Evolutionary conservation across 2,329 filamentous ascomycete genomes (phyloP), one percentile per base, ranked within the genome.

Genomic region (Trichophyton schoenleinii): DNA sequence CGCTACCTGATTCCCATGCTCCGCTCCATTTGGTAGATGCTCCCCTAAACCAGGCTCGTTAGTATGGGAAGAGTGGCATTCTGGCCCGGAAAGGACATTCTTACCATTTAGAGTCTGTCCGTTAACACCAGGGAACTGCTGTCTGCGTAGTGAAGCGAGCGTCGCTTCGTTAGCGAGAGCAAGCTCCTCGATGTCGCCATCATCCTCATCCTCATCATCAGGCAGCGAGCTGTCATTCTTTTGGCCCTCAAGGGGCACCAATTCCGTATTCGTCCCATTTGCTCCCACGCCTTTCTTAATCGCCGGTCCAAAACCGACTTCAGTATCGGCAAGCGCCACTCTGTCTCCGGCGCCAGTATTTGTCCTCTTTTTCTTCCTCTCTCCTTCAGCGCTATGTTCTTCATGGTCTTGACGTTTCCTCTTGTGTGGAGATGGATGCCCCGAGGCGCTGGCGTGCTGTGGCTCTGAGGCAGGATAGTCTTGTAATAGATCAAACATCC

Each of bases 401-500:
- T 57, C 60, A 13, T 61, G 22, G 5, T 7, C 67, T 57, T 70
- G 68, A 57, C 66, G 69, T 67, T 80, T 79, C 57, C 77, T 72
- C 66, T 78, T 79, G 41, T 73, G 71, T 18, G 41, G 41, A 13
- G 36, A 28, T 13, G 22, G 22, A 11, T 49, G 11, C 25, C 3
- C 18, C 9, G 5, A 18, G 20, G 44, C 9, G 8, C 20, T 9
- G 6, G 20, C 28, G 70, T 66, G 49, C 71, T 67, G 38, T 67
- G 64, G 38, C 64, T 61, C 5, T 66, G 63, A 34, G 70, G 70
- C 70, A 0, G 75, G 71, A 57, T 94, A 80, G 71, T 96, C 87
- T 68, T 82, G 81, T 20, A 83, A 82, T 34, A 95, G 77, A 71
- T 97, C 91, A 63, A 99, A 83, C 91, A 97, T 97, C 76, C 89